phyloP scores from a whole-genome alignment of 495 filamentous ascomycete genomes.

The Tuber magnatum region DNA sequence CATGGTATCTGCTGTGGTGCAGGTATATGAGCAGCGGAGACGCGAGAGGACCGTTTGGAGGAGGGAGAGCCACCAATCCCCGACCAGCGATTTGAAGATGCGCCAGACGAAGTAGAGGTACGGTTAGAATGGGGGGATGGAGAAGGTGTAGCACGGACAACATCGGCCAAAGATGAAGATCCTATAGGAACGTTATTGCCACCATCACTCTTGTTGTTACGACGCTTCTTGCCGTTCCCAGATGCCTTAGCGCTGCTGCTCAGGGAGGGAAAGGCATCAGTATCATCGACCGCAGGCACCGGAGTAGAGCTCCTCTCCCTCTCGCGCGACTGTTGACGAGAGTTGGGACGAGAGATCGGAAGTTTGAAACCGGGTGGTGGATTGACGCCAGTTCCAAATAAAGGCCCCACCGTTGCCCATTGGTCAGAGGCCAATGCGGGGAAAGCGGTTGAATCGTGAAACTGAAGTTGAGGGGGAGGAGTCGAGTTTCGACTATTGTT shows the following conservation, averaged over 20 bases:
- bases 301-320: constrained; percentile 47
- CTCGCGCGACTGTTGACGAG: constrained; percentile 71
- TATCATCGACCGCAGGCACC: constrained; percentile 80
- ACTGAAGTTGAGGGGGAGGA: constrained; percentile 57
- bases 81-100: constrained; percentile 33
- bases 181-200: constrained; percentile 61
- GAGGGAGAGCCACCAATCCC: constrained; percentile 29
- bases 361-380: constrained; percentile 59
- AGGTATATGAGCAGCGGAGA: constrained; percentile 57
- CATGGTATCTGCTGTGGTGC: constrained; percentile 89
- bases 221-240: constrained; percentile 59
- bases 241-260: constrained; percentile 69
- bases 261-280: constrained; percentile 92
- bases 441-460: constrained; percentile 85
- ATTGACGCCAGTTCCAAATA: constrained; percentile 44
- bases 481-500: constrained; percentile 41
- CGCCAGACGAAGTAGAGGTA: constrained; percentile 30
- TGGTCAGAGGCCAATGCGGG: constrained; percentile 68
- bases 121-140: constrained; percentile 49
- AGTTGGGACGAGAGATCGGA: constrained; percentile 76
- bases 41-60: constrained; percentile 36
- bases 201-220: constrained; percentile 25
- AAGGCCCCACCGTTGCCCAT: constrained; percentile 49
- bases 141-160: constrained; percentile 87
- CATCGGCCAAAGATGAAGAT: constrained; percentile 82